Conservation (phyloP, 208 protist species). For the Crithidia expoeki region DNA sequence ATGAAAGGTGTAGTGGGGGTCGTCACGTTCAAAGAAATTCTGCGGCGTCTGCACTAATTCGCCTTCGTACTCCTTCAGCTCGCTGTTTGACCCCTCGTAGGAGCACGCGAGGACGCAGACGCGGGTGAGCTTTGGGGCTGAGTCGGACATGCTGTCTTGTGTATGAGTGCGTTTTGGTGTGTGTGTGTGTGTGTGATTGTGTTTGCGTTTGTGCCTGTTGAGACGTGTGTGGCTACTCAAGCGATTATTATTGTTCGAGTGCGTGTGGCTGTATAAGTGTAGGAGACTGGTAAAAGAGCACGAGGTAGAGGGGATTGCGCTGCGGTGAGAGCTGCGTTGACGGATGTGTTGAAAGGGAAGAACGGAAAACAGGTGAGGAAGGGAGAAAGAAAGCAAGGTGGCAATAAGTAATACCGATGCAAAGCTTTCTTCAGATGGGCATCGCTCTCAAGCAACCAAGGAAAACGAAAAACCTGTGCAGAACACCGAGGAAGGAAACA, state of each 20-base stretch:
- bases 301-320: slow-evolving; percentile 1
- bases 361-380: background rate
- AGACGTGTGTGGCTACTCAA: background rate
- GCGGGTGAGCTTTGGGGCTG: slow-evolving; percentile 25
- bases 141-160: slow-evolving; percentile 11
- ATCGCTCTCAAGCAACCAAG: too few species aligned
- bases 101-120: slow-evolving; percentile 85
- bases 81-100: slow-evolving; percentile 87
- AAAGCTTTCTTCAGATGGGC: too few species aligned
- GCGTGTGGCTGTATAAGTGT: background rate
- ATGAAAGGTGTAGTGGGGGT: slow-evolving; percentile 61
- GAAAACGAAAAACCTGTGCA: too few species aligned
- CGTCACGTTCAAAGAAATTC: slow-evolving; percentile 70
- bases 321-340: slow-evolving; percentile 18
- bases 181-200: slow-evolving; percentile 6
- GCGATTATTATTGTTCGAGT: background rate
- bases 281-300: background rate
- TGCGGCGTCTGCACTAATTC: slow-evolving; percentile 80
- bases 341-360: background rate
- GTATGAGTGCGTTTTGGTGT: slow-evolving; percentile 5
- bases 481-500: too few species aligned
- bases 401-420: background rate
- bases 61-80: slow-evolving; percentile 77
- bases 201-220: slow-evolving; percentile 18
- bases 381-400: background rate